These are phyloP conservation scores for Onygena corvina DNA, from an alignment of 2,329 filamentous ascomycete genomes.

Conservation along the genomic window DNA sequence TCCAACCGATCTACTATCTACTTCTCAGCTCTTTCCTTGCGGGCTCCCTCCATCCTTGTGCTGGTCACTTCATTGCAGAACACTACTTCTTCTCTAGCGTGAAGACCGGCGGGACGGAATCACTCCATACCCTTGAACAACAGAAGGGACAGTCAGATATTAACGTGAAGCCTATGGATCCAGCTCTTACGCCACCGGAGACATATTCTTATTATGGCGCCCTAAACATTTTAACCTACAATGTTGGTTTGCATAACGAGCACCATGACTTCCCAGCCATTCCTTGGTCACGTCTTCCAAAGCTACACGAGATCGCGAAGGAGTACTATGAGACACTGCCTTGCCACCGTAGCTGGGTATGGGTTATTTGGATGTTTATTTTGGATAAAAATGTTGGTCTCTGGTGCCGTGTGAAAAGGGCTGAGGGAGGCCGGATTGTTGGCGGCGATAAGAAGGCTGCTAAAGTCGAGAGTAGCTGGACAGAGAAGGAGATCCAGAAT, in stretches of 20 bases:
- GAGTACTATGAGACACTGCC: conserved; percentile 91
- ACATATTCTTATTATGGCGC: conserved; percentile 95
- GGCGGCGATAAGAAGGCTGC: conserved; percentile 32
- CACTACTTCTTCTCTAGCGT: conserved; percentile 60
- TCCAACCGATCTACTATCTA: conserved; percentile 64
- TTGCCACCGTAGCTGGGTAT: conserved; percentile 76
- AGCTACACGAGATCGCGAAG: conserved; percentile 63
- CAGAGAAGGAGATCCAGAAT: conserved; percentile 56
- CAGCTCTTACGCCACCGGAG: conserved; percentile 59
- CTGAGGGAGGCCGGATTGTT: conserved; percentile 57
- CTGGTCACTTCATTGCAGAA: conserved; percentile 96
- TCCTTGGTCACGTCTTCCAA: conserved; percentile 78
- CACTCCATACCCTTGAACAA: conserved; percentile 41
- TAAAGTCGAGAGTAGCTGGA: conserved; percentile 48
- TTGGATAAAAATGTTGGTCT: conserved; percentile 79
- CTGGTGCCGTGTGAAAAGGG: conserved; percentile 85
- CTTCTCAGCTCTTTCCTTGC: conserved; percentile 85
- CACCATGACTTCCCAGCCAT: conserved; percentile 97
- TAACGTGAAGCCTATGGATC: neutral
- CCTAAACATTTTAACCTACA: conserved; percentile 87
- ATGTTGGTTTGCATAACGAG: conserved; percentile 95
- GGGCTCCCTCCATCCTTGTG: conserved; percentile 83
- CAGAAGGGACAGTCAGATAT: conserved; percentile 33
- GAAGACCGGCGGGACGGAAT: conserved; percentile 29
- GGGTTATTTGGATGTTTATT: conserved; percentile 93